These are phyloP conservation scores for Cytospora schulzeri DNA, from an alignment of 2,329 filamentous ascomycete species.

Conservation along the genomic window DNA sequence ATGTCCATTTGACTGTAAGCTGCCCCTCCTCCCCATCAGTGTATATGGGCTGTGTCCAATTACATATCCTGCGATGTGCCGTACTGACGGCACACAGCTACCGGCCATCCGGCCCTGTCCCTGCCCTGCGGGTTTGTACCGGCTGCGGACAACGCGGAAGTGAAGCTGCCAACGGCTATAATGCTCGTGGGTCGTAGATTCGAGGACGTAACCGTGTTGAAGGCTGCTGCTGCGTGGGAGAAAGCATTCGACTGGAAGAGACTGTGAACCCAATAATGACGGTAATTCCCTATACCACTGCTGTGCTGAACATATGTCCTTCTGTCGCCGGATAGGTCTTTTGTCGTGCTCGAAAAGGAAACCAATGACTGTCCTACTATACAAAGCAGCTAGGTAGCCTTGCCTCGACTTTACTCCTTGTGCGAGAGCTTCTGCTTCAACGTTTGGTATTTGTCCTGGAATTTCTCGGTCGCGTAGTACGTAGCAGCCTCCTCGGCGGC, in stretches of 20 bases:
- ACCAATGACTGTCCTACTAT: neutral
- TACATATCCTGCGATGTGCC: neutral
- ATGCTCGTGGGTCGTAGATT: slow-evolving; percentile 22
- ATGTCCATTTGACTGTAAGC: slow-evolving; percentile 22
- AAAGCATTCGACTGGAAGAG: slow-evolving; percentile 27
- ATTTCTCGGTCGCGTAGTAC: neutral
- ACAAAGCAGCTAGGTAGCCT: neutral
- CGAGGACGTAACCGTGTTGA: slow-evolving; percentile 18
- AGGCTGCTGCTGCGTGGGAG: slow-evolving; percentile 25
- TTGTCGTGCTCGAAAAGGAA: neutral
- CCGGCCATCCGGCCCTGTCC: slow-evolving; percentile 21
- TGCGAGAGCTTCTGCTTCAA: neutral
- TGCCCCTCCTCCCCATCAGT: neutral
- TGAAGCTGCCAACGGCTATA: slow-evolving; percentile 21
- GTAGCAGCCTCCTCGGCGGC: neutral
- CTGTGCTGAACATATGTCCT: neutral
- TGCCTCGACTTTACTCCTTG: neutral
- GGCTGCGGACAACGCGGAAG: slow-evolving; percentile 8
- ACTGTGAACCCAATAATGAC: slow-evolving; percentile 27
- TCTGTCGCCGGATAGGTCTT: neutral
- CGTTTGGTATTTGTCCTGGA: neutral
- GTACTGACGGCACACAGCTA: slow-evolving; percentile 15
- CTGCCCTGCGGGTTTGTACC: slow-evolving; percentile 23
- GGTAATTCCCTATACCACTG: neutral
- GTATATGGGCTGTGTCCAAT: neutral